These are phyloP conservation scores for Neurospora sp. DNA, from an alignment of 495 filamentous ascomycete genomes.

Conservation along the genomic window DNA sequence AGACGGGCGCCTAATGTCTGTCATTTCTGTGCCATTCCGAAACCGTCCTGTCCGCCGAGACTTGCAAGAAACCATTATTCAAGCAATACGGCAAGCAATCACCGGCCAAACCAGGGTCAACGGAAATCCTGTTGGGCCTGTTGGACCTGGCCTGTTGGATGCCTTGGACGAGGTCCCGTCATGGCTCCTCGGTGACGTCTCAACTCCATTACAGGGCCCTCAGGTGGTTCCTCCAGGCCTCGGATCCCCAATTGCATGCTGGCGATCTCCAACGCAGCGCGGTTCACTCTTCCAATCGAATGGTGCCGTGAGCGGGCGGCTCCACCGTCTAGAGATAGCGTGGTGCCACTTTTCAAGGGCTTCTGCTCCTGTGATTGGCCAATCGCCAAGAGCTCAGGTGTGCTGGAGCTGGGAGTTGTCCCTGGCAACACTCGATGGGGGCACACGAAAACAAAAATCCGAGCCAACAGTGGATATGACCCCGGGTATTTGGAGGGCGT, in stretches of 20 bases:
- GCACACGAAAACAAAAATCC: conserved; percentile 16
- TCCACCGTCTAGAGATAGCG: neutral
- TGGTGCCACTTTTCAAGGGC: conserved; percentile 4
- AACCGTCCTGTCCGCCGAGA: neutral
- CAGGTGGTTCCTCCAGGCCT: neutral
- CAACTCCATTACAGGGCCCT: neutral
- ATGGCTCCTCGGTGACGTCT: neutral
- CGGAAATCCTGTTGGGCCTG: neutral
- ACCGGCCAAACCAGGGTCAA: neutral
- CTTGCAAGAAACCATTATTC: neutral
- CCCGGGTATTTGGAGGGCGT: neutral
- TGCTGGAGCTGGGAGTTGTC: neutral
- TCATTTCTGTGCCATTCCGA: neutral
- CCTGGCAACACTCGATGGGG: conserved; percentile 6
- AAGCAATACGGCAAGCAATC: neutral
- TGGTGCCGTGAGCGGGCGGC: neutral
- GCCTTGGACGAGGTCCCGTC: neutral
- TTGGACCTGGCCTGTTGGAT: neutral
- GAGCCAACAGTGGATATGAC: conserved; percentile 4
- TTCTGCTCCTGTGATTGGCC: neutral
- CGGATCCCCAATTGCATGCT: neutral
- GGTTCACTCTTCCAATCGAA: neutral
- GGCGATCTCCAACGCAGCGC: neutral
- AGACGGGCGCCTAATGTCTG: neutral
- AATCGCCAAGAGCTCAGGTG: neutral